These are phyloP conservation scores for Plasmodium billcollinsi DNA, from an alignment of 169 alveolate species.

Conservation along the genomic window DNA sequence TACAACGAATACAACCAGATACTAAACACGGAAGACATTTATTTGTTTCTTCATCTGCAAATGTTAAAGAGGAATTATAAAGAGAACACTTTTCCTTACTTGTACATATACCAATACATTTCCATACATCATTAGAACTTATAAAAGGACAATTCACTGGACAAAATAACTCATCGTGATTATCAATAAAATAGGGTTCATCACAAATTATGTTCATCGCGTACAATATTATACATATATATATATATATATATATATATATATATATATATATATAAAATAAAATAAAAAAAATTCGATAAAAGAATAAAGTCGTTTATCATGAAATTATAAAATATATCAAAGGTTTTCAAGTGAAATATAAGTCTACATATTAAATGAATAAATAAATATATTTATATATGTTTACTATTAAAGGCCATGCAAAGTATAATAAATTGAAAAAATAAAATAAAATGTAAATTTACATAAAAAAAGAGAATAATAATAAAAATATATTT, in stretches of 20 bases:
- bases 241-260: background rate
- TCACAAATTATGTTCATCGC: conserved; percentile 77
- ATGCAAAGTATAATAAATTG: too few species aligned
- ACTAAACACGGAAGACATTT: conserved; percentile 83
- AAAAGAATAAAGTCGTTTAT: too few species aligned
- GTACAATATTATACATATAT: background rate
- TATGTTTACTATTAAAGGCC: too few species aligned
- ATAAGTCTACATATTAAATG: too few species aligned
- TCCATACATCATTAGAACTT: conserved; percentile 84
- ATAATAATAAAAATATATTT: too few species aligned
- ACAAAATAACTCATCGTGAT: conserved; percentile 60
- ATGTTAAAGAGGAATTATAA: conserved; percentile 79
- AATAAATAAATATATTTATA: too few species aligned
- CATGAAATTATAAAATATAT: too few species aligned
- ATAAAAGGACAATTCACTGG: conserved; percentile 82
- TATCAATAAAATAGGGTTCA: conserved; percentile 77
- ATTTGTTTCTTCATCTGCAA: conserved; percentile 73
- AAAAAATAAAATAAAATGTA: too few species aligned
- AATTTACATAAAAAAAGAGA: too few species aligned
- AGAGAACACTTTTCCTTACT: conserved; percentile 71
- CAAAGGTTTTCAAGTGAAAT: too few species aligned
- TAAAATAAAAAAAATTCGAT: background rate
- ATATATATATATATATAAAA: background rate
- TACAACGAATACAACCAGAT: conserved; percentile 80
- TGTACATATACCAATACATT: conserved; percentile 83